Conservation (phyloP, 2,329 filamentous ascomycete species). For the Ophiostoma himal-ulmi region DNA sequence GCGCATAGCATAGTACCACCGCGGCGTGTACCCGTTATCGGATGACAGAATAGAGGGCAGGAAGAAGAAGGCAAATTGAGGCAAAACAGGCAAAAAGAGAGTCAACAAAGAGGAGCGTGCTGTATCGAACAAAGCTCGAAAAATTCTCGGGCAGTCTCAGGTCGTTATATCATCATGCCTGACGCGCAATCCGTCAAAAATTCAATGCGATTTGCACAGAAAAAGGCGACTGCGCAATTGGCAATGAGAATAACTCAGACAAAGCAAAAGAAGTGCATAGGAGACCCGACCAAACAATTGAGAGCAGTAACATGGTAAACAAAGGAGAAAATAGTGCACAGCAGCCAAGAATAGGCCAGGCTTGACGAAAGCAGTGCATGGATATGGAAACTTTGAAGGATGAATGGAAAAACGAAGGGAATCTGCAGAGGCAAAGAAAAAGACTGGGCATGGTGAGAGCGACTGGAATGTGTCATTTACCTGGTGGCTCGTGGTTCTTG, state of each 20-base stretch:
- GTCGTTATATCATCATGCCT: neutral
- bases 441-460: neutral
- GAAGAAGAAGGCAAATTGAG: neutral
- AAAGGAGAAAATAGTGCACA: neutral
- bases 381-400: neutral
- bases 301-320: neutral
- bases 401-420: neutral
- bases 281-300: neutral
- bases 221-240: neutral
- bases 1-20: constrained; percentile 19
- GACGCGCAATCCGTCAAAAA: neutral
- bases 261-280: neutral
- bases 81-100: neutral
- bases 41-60: constrained; percentile 11
- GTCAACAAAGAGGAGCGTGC: neutral
- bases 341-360: neutral
- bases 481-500: constrained; percentile 45
- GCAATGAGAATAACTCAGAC: neutral
- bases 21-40: constrained; percentile 5
- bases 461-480: constrained; percentile 22
- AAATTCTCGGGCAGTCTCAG: neutral
- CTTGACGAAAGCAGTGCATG: neutral
- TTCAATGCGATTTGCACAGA: neutral
- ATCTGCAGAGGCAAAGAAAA: neutral
- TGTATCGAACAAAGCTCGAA: neutral